These are phyloP conservation scores for Lichtheimia corymbifera DNA, from an alignment of 371 early-diverging fungal species.

Conservation along the genomic window DNA sequence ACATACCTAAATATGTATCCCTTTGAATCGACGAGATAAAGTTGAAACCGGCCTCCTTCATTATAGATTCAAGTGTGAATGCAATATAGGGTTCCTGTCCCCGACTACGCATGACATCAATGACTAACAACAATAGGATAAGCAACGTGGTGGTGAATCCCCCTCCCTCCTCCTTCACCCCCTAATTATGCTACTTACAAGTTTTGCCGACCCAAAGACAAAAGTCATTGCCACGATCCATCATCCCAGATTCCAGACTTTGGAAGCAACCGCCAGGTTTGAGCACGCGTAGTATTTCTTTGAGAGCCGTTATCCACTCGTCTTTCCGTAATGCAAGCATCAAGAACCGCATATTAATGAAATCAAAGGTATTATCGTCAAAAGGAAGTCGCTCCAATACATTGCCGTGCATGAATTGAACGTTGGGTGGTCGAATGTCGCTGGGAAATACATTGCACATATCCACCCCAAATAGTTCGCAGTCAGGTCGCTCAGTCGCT, in stretches of 20 bases:
- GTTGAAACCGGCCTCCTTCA: conserved; percentile 32
- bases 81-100: conserved; percentile 57
- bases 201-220: conserved; percentile 18
- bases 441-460: conserved; percentile 57
- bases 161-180: too few relatives aligned
- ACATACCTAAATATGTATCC: conserved; percentile 18
- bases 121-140: conserved; percentile 17
- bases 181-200: conserved; percentile 23
- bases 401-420: conserved; percentile 46
- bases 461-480: conserved; percentile 58
- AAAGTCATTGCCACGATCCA: conserved; percentile 23
- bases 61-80: conserved; percentile 31
- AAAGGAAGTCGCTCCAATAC: conserved; percentile 55
- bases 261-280: conserved; percentile 65
- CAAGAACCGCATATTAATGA: conserved; percentile 58
- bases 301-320: conserved; percentile 50
- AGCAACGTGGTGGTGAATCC: too few relatives aligned
- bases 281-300: conserved; percentile 51
- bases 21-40: conserved; percentile 24
- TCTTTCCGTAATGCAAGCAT: conserved; percentile 48
- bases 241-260: conserved; percentile 49
- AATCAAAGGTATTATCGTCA: conserved; percentile 60
- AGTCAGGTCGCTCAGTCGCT: conserved; percentile 56
- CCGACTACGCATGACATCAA: conserved; percentile 23
- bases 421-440: conserved; percentile 47